phyloP scores from a whole-genome alignment of 495 filamentous ascomycete species.

The Cercophora newfieldiana region DNA sequence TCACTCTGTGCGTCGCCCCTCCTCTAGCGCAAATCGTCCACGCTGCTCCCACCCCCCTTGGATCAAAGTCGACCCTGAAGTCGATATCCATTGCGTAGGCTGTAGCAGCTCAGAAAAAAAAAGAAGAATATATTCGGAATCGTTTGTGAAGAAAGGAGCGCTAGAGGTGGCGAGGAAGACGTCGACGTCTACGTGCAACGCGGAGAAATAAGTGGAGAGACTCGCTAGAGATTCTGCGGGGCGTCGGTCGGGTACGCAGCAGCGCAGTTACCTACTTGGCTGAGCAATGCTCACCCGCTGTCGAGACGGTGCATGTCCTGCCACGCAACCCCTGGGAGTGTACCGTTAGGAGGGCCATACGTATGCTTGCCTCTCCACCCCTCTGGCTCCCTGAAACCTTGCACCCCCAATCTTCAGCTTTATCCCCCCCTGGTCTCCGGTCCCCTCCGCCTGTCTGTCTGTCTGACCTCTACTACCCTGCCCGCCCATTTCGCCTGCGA shows the following conservation, averaged over 20 bases:
- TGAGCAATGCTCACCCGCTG: constrained; percentile 15
- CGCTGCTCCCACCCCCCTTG: constrained; percentile 21
- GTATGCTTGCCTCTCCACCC: constrained; percentile 26
- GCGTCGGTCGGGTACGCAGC: neutral
- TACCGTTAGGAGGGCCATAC: constrained; percentile 24
- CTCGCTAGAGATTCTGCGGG: neutral
- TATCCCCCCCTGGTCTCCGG: constrained; percentile 28
- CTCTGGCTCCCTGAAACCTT: constrained; percentile 26
- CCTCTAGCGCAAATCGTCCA: constrained; percentile 17
- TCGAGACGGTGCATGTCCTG: constrained; percentile 18
- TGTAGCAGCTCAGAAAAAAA: neutral
- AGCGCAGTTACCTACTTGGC: neutral
- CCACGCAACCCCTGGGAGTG: constrained; percentile 32
- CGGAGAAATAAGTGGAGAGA: neutral
- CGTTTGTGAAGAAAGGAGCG: neutral
- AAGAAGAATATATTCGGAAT: neutral
- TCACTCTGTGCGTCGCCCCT: constrained; percentile 26
- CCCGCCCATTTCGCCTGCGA: constrained; percentile 16
- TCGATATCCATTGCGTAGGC: constrained; percentile 7
- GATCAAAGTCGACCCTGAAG: neutral
- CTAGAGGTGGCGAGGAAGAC: neutral
- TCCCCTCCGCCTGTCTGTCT: constrained; percentile 18
- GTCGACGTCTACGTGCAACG: neutral
- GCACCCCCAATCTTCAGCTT: constrained; percentile 30
- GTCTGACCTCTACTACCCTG: constrained; percentile 13